A percentile compares a stretch with the other conserved stretches of the same genome.
Evolutionary conservation across 371 early-diverging fungal species (phyloP).

Genomic region (Mucor plumbeus): DNA sequence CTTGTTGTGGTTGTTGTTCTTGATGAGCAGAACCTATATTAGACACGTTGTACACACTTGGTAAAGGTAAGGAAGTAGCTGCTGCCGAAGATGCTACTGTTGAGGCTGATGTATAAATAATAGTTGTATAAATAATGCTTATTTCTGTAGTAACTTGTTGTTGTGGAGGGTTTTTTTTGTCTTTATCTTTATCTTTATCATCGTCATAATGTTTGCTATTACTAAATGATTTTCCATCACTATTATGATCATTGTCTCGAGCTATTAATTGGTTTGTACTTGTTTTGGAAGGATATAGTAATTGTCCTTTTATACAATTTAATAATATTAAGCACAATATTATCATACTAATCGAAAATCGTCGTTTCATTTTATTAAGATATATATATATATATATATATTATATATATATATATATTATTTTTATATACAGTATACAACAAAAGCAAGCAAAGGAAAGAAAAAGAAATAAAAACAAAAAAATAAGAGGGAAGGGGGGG

Average conservation of each 20-base stretch:
- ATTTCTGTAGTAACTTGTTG: slow-evolving; percentile 9
- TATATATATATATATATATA: neutral
- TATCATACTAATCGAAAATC: neutral
- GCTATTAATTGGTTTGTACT: neutral
- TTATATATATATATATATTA: no score
- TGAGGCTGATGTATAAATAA: slow-evolving; percentile 5
- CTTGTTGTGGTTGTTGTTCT: slow-evolving; percentile 13
- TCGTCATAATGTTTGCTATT: neutral
- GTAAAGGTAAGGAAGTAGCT: neutral
- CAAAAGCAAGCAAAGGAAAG: neutral
- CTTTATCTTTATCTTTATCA: neutral
- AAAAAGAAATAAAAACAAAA: neutral
- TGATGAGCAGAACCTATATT: slow-evolving; percentile 13
- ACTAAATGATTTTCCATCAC: neutral
- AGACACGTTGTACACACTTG: slow-evolving; percentile 20
- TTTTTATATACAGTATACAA: no score
- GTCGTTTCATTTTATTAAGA: neutral
- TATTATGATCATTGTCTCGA: slow-evolving; percentile 5
- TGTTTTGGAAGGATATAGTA: slow-evolving; percentile 1
- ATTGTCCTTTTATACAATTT: neutral
- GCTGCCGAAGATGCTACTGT: neutral
- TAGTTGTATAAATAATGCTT: slow-evolving; percentile 13
- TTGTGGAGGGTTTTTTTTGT: neutral
- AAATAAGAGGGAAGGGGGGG: neutral
- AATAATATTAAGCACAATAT: neutral